Evolutionary conservation across 2,329 filamentous ascomycete genomes (phyloP), one percentile per base, ranked within the genome.

Genomic region (Podosphaera fusca): DNA sequence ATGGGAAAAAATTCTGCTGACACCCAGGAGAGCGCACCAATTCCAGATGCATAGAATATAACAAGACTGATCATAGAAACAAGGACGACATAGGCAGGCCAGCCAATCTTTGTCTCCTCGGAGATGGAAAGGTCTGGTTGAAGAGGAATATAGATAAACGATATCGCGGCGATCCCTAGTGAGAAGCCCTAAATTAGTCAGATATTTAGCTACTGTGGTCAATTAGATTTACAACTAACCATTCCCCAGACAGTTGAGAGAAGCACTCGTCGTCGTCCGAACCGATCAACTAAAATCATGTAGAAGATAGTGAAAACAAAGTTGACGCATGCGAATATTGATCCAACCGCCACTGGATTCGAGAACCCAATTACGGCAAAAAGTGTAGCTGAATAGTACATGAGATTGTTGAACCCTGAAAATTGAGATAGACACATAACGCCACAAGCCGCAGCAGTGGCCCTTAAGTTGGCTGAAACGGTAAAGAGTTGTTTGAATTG

Each of bases 61-160:
- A 62, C 78, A 62, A 85, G 85, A 1, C 74, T 72, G 30, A 82
- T 67, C 65, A 84, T 77, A 64, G 82, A 82, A 49, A 82, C 72
- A 53, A 82, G 71, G 2, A 79, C 66, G 58, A 79, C 73, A 0
- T 81, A 75, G 1, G 69, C 64, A 0, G 71, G 64, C 76, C 76
- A 80, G 59, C 64, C 67, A 49, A 71, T 64, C 2, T 63, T 60
- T 3, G 58, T 65, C 4, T 61, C 63, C 31, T 68, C 65, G 9
- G 75, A 67, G 0, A 68, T 66, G 36, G 52, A 45, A 3, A 72
- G 63, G 21, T 70, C 65, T 5, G 70, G 64, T 60, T 73, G 69
- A 59, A 76, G 68, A 0, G 73, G 73, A 36, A 73, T 73, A 75
- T 67, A 30, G 71, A 62, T 9, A 70, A 71, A 64, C 71, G 81